Evolutionary conservation across 306 rosid species (phyloP), one percentile per base, ranked within the genome.

Genomic region (Cercis canadensis): DNA sequence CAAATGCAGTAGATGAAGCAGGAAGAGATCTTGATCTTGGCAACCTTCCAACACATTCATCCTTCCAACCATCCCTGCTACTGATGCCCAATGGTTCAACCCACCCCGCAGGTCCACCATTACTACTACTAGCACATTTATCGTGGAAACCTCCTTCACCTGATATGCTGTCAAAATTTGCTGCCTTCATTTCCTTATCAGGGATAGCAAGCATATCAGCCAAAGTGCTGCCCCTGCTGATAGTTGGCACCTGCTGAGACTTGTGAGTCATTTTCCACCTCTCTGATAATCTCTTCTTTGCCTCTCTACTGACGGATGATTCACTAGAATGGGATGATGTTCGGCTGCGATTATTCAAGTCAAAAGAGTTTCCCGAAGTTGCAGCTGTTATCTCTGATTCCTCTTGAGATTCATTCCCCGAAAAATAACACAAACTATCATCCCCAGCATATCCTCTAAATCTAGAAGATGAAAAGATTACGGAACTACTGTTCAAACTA

Each of bases 51-150:
- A 77, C 68, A 68, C 67, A 76, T 39, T 78, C 89, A 75, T 86
- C 88, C 87, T 86, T 94, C 99, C 99, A 94, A 67, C 99, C 99
- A 83, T 94, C 99, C 82, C 88, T 86, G 62, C 97, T 94, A 84
- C 99, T 94, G 74, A 94, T 94, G 66, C 99, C 99, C 71, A 89
- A 78, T 65, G 99, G 97, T 77, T 86, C 92, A 62, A 66, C 82
- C 56, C 64, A 43, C 55, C 80, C 79, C 37, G 78, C 70, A 73
- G 78, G 81, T 75, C 75, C 68, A 63, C 80, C 83, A 10, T 83
- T 75, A 62, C 56, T 63, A 34, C 81, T 75, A 62, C 56, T 63
- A 34, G 79, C 41, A 85, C 75, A 51, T 37, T 86, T 84, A 74
- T 75, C 68, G 44, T 63, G 41, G 47, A 66, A 76, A 69, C 83